Conservation (phyloP, 2,329 filamentous ascomycete genomes). For the Cephalotrichum gorgonifer region DNA sequence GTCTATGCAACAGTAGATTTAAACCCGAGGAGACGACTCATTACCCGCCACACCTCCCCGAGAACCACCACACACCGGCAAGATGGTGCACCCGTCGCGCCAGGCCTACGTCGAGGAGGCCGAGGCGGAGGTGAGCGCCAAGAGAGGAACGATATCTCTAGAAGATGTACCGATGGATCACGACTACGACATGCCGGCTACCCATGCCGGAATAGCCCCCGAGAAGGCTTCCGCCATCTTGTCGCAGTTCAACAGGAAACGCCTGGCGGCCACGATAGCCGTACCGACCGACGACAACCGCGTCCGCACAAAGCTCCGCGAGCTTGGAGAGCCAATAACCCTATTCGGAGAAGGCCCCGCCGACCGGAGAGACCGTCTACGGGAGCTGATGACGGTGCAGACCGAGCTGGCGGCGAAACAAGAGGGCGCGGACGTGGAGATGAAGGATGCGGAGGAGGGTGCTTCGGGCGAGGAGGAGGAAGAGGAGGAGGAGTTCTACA, state of each 20-base stretch:
- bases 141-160: conserved; percentile 30
- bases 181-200: conserved; percentile 70
- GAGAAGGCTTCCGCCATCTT: conserved; percentile 80
- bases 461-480: conserved; percentile 54
- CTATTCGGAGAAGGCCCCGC: conserved; percentile 84
- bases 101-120: conserved; percentile 91
- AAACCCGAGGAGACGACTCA: too few relatives aligned
- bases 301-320: conserved; percentile 70
- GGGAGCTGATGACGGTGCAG: conserved; percentile 67
- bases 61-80: conserved; percentile 13
- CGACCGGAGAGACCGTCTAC: conserved; percentile 77
- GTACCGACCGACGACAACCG: conserved; percentile 90
- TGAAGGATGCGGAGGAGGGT: conserved; percentile 43
- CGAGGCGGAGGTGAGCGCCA: conserved; percentile 33
- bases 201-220: conserved; percentile 54
- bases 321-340: conserved; percentile 87
- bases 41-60: background rate
- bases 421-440: conserved; percentile 47
- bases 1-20: too few relatives aligned
- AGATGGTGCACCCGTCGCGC: conserved; percentile 74
- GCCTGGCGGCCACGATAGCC: conserved; percentile 75
- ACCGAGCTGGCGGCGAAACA: conserved; percentile 34
- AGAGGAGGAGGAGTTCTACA: conserved; percentile 91
- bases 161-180: conserved; percentile 55
- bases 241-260: conserved; percentile 83